Evolutionary conservation across 305 asterid genomes (phyloP).

Genomic region (Fraxinus ornus): DNA sequence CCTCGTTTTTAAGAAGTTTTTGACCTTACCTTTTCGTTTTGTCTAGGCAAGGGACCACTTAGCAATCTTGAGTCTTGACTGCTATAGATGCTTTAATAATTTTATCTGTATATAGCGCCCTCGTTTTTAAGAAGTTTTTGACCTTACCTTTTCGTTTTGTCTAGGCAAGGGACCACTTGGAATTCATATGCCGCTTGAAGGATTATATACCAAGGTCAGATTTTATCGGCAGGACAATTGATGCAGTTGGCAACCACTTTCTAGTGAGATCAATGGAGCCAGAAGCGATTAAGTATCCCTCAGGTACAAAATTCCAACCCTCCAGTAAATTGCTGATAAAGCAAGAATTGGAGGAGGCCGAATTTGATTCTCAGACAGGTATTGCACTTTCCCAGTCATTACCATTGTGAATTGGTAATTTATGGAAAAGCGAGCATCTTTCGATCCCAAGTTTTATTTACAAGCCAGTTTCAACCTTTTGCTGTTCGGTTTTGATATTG

Average conservation of each 20-base stretch:
- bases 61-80: background rate
- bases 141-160: background rate
- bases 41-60: conserved; percentile 70
- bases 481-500: background rate
- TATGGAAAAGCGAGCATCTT: background rate
- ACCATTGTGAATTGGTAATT: conserved; percentile 17
- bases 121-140: background rate
- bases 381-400: conserved; percentile 13
- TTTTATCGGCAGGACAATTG: conserved; percentile 55
- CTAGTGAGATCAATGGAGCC: conserved; percentile 30
- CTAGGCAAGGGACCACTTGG: conserved; percentile 76
- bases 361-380: conserved; percentile 23
- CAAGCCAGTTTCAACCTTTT: background rate
- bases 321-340: conserved; percentile 47
- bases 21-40: background rate
- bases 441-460: background rate
- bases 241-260: conserved; percentile 54
- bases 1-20: background rate
- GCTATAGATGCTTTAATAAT: background rate
- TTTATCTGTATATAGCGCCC: background rate
- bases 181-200: conserved; percentile 85
- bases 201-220: conserved; percentile 53
- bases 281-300: conserved; percentile 29
- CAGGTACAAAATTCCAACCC: conserved; percentile 44
- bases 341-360: conserved; percentile 52